A percentile compares a stretch with the other conserved stretches of the same genome.
These are phyloP conservation scores for Suaeda aralocaspica DNA, from an alignment of 148 eudicot genomes.

Conservation along the genomic window DNA sequence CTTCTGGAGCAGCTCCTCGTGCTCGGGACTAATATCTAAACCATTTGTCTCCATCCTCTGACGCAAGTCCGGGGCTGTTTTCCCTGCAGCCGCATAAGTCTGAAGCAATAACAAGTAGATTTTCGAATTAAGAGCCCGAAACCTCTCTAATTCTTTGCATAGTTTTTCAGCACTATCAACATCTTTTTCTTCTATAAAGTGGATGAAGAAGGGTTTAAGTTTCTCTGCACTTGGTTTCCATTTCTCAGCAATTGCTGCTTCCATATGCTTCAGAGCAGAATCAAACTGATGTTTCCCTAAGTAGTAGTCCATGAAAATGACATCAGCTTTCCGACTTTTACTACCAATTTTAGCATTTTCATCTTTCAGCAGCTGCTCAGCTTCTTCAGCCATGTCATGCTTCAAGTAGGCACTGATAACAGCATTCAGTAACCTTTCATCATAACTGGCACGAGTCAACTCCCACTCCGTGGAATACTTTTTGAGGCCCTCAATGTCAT, in stretches of 20 bases:
- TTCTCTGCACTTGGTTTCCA: conserved; percentile 32
- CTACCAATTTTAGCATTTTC: conserved; percentile 26
- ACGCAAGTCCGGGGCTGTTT: conserved; percentile 39
- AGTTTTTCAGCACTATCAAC: too few relatives aligned
- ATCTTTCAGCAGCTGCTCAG: conserved; percentile 35
- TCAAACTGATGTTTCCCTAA: conserved; percentile 35
- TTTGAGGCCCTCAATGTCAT: conserved; percentile 40
- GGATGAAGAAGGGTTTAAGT: conserved; percentile 26
- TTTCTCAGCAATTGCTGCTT: conserved; percentile 34
- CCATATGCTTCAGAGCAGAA: conserved; percentile 42
- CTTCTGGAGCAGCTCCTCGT: conserved; percentile 44
- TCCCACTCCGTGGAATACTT: conserved; percentile 57
- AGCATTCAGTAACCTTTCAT: conserved; percentile 44
- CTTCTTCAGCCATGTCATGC: conserved; percentile 48
- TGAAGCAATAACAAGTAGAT: conserved; percentile 44
- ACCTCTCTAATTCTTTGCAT: conserved; percentile 35
- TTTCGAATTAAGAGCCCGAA: conserved; percentile 33
- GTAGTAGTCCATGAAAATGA: conserved; percentile 35
- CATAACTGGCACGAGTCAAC: conserved; percentile 36
- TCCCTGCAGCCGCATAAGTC: conserved; percentile 53
- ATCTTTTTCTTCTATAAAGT: conserved; percentile 45
- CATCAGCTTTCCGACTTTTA: conserved; percentile 27
- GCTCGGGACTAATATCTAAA: conserved; percentile 38
- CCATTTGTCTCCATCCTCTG: conserved; percentile 50
- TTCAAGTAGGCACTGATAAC: conserved; percentile 45